Evolutionary conservation across 108 stramenopile genomes (phyloP), one percentile per base, ranked within the genome.

Genomic region (Craspedostauros australis): DNA sequence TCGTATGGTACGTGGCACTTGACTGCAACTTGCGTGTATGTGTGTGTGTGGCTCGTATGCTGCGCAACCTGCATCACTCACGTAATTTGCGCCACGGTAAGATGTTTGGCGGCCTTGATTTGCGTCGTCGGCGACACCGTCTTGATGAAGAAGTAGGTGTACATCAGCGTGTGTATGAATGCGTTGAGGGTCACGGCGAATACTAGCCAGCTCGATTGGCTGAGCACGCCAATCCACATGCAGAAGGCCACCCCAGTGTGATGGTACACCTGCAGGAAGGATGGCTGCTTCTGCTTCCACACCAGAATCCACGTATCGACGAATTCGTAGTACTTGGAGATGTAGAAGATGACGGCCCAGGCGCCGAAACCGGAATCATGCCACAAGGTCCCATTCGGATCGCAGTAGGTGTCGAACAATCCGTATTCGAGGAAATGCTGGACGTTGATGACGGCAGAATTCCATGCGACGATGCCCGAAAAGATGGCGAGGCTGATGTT

Each of bases 231-330:
- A 27, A 64, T 50, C 70, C 61, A 74, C 73, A 77, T 75, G 39
- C 34, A 43, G 27, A 73, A 40, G 4, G 67, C 72, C 33, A 76
- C 64, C 0, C 67, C 65, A 5, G 68, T 54, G 41, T 81, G 75
- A 57, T 81, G 75, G 43, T 81, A 81, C 5, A 70, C 52, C 45
- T 72, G 72, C 41, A 66, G 22, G 36, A 66, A 66, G 4, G 63
- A 52, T 18, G 70, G 69, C 18, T 25, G 19, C 36, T 65, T 57
- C n/a, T 60, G 55, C 37, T 72, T 75, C 28, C 72, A 44, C 5
- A 77, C 60, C 22, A 82, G 26, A 15, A 82, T 57, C 76, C 76
- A 82, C 4, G 73, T 78, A 50, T 82, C 80, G 20, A 65, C 52
- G 27, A 82, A 82, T 45, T 82, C 76, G 43, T 64, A 77, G 54